Base-by-base conservation (phyloP, 1,139 yeast genomes). In the Debaryomyces sp. region DNA sequence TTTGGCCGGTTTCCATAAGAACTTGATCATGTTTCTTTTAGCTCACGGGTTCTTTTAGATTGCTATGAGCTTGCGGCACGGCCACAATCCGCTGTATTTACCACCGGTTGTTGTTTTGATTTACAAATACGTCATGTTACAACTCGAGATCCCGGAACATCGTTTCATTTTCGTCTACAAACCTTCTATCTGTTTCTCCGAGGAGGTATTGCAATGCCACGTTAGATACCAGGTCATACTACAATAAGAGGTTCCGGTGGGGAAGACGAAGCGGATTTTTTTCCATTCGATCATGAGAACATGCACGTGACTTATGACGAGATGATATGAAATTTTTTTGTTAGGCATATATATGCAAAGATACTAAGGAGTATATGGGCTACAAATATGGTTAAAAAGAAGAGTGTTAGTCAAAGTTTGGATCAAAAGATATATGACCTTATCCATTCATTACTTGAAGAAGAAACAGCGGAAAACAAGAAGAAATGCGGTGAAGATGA, bases 391-490 rank as follows among this genome's bases (percentile, higher is more conserved):
- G 57, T 51, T 15, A 58, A 56, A 44, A 61, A 58, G 46, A 51
- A 56, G 45, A 52, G 62, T 5, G 60, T 68, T 6, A 62, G 66
- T 5, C 70, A 64, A 39, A 61, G 66, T 39, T 57, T 84, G 32
- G 87, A 83, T 50, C 77, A 71, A 53, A 81, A 81, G 58, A 67
- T 84, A 3, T 71, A 75, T 45, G 78, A 72, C 46, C 64, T 81
- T 23, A 73, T 83, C 1, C 79, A 80, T 53, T 68, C 73, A 15
- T 66, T 83, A 39, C 66, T 84, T 26, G 85, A 81, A 34, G 82
- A 79, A 49, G 75, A 74, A 56, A 78, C 85, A 1, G 67, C 68
- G 8, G 77, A 70, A 35, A 79, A 77, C 50, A 71, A 75, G 55
- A 57, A 61, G 41, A 48, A 50, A 13, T 43, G 52, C 17, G 51